Percentiles rank a stretch among this genome's conserved stretches.
These are phyloP conservation scores for Hymenoscyphus repandus DNA, from an alignment of 2,329 filamentous ascomycete genomes.

Conservation along the genomic window DNA sequence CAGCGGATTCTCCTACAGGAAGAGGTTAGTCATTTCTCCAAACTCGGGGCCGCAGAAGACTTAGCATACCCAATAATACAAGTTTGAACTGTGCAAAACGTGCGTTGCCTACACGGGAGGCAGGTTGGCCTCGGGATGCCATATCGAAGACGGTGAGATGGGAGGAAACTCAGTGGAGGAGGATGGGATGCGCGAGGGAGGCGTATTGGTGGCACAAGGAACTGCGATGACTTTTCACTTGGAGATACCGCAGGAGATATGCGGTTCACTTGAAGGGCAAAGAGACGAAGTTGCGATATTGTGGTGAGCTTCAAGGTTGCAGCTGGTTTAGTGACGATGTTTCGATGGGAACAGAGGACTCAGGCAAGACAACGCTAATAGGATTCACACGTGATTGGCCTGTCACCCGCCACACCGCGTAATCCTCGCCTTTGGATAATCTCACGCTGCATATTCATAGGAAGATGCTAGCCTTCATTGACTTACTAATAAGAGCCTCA, in stretches of 20 bases:
- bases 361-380: no score
- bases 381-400: background rate
- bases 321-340: background rate
- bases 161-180: conserved; percentile 6
- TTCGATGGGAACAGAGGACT: no score
- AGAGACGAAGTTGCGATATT: background rate
- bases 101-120: conserved; percentile 62
- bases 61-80: conserved; percentile 78
- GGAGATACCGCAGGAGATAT: no score
- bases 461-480: conserved; percentile 1
- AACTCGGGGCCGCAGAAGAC: conserved; percentile 4
- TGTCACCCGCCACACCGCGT: conserved; percentile 9
- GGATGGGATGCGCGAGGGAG: background rate
- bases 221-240: background rate
- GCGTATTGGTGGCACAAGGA: background rate
- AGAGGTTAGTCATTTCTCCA: conserved; percentile 33
- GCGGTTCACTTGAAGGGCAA: no score
- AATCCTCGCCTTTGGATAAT: conserved; percentile 3
- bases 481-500: no score
- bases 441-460: conserved; percentile 5
- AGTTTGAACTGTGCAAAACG: conserved; percentile 99
- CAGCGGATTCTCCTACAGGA: conserved; percentile 83
- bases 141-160: conserved; percentile 46
- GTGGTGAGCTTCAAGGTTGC: background rate
- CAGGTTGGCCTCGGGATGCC: conserved; percentile 73